Percentiles rank a stretch among this genome's conserved stretches.
Conservation (phyloP, 495 filamentous ascomycete genomes). For the Echria macrotheca region DNA sequence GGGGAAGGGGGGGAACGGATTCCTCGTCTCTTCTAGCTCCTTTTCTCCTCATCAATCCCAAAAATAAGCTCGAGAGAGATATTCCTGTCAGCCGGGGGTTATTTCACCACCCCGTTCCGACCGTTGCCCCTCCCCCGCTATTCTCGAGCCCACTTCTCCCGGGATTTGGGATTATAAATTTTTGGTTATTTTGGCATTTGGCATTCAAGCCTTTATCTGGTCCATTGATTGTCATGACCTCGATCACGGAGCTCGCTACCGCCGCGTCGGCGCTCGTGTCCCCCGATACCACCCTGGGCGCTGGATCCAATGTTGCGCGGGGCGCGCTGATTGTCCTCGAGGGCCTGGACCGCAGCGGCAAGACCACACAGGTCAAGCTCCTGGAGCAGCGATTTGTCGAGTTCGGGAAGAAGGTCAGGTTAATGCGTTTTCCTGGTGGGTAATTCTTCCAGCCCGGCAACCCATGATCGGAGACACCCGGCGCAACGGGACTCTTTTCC, state of each 20-base stretch:
- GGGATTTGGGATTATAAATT: no score
- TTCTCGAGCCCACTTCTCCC: no score
- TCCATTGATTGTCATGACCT: not conserved
- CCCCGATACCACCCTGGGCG: slow-evolving; percentile 7
- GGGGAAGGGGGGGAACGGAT: no score
- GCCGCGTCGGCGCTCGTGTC: slow-evolving; percentile 34
- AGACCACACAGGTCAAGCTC: slow-evolving; percentile 85
- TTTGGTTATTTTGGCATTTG: no score
- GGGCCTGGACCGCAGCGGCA: slow-evolving; percentile 89
- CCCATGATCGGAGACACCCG: not conserved
- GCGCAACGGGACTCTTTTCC: no score
- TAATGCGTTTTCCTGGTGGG: slow-evolving; percentile 84
- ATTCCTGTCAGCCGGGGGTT: no score
- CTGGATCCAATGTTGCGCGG: slow-evolving; percentile 30
- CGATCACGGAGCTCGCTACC: slow-evolving; percentile 32
- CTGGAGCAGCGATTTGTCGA: slow-evolving; percentile 58
- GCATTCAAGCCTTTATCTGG: no score
- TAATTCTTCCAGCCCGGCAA: slow-evolving; percentile 1
- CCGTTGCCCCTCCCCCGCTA: no score
- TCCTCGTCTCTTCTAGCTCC: no score
- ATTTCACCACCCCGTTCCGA: no score
- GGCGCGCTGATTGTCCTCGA: slow-evolving; percentile 86
- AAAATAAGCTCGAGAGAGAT: no score
- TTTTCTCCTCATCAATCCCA: no score
- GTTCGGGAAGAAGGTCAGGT: slow-evolving; percentile 58